Percentiles rank a stretch among this genome's conserved stretches.
phyloP scores from a whole-genome alignment of 2,329 filamentous ascomycete genomes.

The Aspergillus amoenus region DNA sequence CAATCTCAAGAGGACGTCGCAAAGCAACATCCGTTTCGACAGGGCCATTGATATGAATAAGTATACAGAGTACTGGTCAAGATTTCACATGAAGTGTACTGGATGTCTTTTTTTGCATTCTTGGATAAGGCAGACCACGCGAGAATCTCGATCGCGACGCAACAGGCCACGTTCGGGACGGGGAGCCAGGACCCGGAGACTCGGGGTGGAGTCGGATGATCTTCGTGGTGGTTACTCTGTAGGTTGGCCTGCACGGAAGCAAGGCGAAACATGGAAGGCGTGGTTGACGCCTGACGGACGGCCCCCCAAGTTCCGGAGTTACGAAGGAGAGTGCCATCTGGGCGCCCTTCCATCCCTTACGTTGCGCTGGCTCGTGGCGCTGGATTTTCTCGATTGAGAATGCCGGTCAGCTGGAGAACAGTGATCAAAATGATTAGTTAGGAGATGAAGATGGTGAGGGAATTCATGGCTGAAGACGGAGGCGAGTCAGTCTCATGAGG shows the following conservation, averaged over 20 bases:
- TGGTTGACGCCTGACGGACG: not conserved
- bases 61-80: not conserved
- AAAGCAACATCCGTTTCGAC: no score
- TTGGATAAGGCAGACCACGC: no score
- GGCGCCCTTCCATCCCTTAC: not conserved
- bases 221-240: not conserved
- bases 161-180: not conserved
- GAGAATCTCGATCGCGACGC: not conserved
- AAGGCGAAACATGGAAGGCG: not conserved
- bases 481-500: no score
- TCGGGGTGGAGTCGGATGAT: not conserved
- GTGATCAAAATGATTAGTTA: no score
- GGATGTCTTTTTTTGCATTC: no score
- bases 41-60: no score
- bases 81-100: not conserved
- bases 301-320: no score
- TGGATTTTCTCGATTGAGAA: not conserved
- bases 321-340: no score
- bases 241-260: not conserved
- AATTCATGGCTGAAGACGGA: no score
- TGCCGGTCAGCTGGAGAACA: not conserved
- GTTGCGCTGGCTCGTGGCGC: not conserved
- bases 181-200: no score
- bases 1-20: no score
- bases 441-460: no score